Conservation (phyloP, 1,284 basidiomycete species). For the Apiotrichum sp. region DNA sequence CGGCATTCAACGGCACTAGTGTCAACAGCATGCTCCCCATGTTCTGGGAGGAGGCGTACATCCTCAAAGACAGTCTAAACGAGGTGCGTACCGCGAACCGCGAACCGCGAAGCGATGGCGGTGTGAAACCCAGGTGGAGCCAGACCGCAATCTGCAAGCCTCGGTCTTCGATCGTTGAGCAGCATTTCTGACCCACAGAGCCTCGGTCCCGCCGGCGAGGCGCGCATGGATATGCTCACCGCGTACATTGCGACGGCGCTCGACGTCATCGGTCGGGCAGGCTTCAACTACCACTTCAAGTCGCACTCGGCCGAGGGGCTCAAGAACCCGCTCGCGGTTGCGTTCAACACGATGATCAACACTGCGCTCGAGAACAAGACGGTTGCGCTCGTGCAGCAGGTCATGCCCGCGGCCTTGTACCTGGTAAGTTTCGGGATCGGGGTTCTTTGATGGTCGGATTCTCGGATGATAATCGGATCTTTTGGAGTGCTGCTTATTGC, state of each 20-base stretch:
- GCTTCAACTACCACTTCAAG: slow-evolving; percentile 61
- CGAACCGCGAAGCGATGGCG: slow-evolving; percentile 7
- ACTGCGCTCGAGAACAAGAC: slow-evolving; percentile 43
- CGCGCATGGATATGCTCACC: slow-evolving; percentile 55
- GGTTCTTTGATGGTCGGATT: not conserved
- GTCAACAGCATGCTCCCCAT: slow-evolving; percentile 52
- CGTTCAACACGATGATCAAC: slow-evolving; percentile 55
- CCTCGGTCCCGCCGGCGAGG: not conserved
- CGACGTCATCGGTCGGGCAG: slow-evolving; percentile 65
- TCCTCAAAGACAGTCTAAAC: slow-evolving; percentile 46
- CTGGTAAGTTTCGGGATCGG: not conserved
- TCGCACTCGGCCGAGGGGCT: slow-evolving; percentile 39
- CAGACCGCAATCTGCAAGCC: too few species aligned
- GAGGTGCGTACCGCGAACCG: slow-evolving; percentile 19
- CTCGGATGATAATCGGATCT: too few species aligned
- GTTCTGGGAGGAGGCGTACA: slow-evolving; percentile 58
- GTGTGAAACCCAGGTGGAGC: too few species aligned
- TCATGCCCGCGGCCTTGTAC: slow-evolving; percentile 10
- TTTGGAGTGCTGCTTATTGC: too few species aligned
- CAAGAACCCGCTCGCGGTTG: slow-evolving; percentile 54
- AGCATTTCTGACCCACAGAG: not conserved
- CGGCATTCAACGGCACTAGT: slow-evolving; percentile 44
- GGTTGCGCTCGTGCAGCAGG: slow-evolving; percentile 11
- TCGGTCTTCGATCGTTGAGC: not conserved
- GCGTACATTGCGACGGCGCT: slow-evolving; percentile 62